These are phyloP conservation scores for Pseudoscleropodium purum DNA, from an alignment of 225 moss, liverwort and hornwort genomes.

Conservation along the genomic window DNA sequence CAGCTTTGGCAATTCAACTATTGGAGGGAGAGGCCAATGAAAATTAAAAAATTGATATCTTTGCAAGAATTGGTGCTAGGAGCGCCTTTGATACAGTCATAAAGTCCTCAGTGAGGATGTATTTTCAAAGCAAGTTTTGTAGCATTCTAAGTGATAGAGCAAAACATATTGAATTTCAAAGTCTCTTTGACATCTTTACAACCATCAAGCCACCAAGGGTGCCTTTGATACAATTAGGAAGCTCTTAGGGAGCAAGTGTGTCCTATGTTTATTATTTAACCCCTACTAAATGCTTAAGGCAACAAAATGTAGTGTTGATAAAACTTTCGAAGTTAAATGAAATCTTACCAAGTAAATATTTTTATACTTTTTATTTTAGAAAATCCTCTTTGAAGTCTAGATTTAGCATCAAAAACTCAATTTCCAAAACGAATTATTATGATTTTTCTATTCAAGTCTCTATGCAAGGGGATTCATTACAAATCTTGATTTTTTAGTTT, in stretches of 20 bases:
- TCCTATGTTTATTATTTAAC: neutral
- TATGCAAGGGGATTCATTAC: too few species aligned
- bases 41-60: neutral
- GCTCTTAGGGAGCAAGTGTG: accelerated
- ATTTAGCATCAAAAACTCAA: too few species aligned
- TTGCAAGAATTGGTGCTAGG: accelerated
- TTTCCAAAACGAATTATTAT: too few species aligned
- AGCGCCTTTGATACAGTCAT: accelerated
- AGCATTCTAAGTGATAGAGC: accelerated
- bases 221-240: accelerated
- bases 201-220: accelerated
- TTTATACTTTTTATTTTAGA: too few species aligned
- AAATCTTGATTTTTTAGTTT: too few species aligned
- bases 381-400: too few species aligned
- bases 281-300: too few species aligned
- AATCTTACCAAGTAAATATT: too few species aligned
- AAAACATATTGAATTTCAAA: neutral
- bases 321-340: too few species aligned
- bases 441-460: too few species aligned
- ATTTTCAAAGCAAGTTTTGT: accelerated
- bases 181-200: accelerated
- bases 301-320: too few species aligned
- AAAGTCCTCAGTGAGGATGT: accelerated
- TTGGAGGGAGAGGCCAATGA: neutral
- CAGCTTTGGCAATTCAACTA: neutral